Percentiles rank a stretch among this genome's conserved stretches.
Evolutionary conservation across 164 flowering plant genomes (phyloP).

Genomic region (Nymphaea thermarum): DNA sequence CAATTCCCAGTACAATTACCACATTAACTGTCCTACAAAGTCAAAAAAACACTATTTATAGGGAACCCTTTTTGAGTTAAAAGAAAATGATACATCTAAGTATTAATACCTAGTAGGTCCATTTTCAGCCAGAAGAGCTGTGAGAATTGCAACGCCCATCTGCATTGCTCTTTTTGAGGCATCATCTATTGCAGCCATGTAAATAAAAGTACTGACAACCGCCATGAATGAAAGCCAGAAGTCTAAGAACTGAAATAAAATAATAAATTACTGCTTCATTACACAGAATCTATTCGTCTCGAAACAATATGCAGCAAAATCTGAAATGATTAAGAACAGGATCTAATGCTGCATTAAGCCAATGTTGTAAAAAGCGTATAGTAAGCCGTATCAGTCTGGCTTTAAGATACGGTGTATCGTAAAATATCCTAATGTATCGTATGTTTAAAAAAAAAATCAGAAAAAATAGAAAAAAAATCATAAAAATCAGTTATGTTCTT

Average conservation of each 20-base stretch:
- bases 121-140: conserved; percentile 73
- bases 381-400: no score
- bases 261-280: no score
- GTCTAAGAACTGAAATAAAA: conserved; percentile 69
- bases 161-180: conserved; percentile 59
- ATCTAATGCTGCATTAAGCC: no score
- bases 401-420: no score
- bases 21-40: conserved; percentile 64
- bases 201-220: conserved; percentile 61
- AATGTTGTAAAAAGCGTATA: no score
- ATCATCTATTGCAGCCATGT: conserved; percentile 50
- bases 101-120: conserved; percentile 67
- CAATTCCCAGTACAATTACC: conserved; percentile 55
- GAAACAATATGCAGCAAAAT: no score
- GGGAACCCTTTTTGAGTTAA: not conserved
- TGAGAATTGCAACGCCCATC: conserved; percentile 65
- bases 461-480: no score
- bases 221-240: conserved; percentile 90
- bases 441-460: no score
- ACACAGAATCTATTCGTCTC: no score
- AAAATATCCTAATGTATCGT: no score
- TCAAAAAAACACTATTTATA: not conserved
- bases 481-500: no score
- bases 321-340: no score
- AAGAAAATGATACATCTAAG: not conserved